These are phyloP conservation scores for Heliamphora ciliata DNA, from an alignment of 179 eudicot species.

Conservation along the genomic window DNA sequence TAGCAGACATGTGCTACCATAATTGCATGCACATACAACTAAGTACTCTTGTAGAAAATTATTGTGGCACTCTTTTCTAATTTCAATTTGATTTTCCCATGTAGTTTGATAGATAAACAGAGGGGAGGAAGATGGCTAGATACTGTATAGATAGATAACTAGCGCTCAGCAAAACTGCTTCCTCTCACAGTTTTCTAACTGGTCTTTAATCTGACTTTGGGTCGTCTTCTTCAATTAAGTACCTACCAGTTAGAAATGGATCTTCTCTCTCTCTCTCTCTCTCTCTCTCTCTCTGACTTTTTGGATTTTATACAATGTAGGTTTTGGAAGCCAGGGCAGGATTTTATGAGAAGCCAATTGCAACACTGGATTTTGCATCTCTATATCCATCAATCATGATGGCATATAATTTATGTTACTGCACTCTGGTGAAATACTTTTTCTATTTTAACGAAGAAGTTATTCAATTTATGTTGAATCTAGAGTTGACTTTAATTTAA, in stretches of 20 bases:
- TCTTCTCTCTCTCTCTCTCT: not conserved
- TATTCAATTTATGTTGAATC: not conserved
- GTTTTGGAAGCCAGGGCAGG: conserved; percentile 96
- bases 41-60: not conserved
- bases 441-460: not conserved
- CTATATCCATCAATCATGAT: conserved; percentile 98
- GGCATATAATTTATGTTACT: conserved; percentile 97
- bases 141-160: not conserved
- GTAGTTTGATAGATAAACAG: not conserved
- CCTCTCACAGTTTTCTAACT: not conserved
- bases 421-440: conserved; percentile 63
- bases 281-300: not conserved
- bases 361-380: conserved; percentile 98
- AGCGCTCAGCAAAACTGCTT: not conserved
- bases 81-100: not conserved
- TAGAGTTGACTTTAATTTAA: not conserved
- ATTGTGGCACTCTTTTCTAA: not conserved
- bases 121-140: not conserved
- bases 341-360: conserved; percentile 95
- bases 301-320: conserved; percentile 33
- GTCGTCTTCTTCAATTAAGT: not conserved
- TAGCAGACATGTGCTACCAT: not conserved
- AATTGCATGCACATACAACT: not conserved
- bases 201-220: not conserved
- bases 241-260: not conserved